Evolutionary conservation across 2,329 filamentous ascomycete species (phyloP), one percentile per base, ranked within the genome.

Genomic region (Trichoderma sp.): DNA sequence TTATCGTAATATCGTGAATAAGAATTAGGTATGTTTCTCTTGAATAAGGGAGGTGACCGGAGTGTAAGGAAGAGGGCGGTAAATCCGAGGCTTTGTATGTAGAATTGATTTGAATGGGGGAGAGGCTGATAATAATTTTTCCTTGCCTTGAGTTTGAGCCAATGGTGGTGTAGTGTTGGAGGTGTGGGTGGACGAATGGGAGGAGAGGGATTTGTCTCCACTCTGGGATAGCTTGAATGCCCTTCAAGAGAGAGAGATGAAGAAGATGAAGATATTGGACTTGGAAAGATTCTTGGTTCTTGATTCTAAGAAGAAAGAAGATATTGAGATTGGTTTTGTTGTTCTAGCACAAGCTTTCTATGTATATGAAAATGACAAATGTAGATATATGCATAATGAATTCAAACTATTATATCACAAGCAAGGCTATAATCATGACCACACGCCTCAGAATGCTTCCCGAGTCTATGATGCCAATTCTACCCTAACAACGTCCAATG

Each of bases 391-490:
- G 23, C 23, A 28, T n/a, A 26, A n/a, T n/a, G 32, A 68, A 12
- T 50, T 15, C 39, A 68, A 17, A 34, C 17, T 47, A 26, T 20
- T n/a, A 68, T 36, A 61, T 62, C 50, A 50, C 39, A 36, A 32
- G 30, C 39, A 62, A 53, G 39, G 57, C 66, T 62, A 69, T 59
- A 69, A 36, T 50, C 66, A 61, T 69, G 57, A 62, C 53, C 64
- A 6, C 57, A 62, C 66, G 66, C 66, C 66, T 53, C 57, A 62
- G 66, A 62, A 69, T 69, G 57, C 58, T 36, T 64, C 68, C 68
- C 59, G 58, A 70, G 68, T 70, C 68, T 64, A 70, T 64, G 30
- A 63, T 70, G 68, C 68, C 68, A 50, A 57, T 50, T 47, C 28
- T 69, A 64, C 58, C 55, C 36, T 43, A 17, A 20, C 36, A 34